Percentiles rank a stretch among this genome's conserved stretches.
phyloP scores from a whole-genome alignment of 768 basidiomycete genomes.

The Boletales sp. region DNA sequence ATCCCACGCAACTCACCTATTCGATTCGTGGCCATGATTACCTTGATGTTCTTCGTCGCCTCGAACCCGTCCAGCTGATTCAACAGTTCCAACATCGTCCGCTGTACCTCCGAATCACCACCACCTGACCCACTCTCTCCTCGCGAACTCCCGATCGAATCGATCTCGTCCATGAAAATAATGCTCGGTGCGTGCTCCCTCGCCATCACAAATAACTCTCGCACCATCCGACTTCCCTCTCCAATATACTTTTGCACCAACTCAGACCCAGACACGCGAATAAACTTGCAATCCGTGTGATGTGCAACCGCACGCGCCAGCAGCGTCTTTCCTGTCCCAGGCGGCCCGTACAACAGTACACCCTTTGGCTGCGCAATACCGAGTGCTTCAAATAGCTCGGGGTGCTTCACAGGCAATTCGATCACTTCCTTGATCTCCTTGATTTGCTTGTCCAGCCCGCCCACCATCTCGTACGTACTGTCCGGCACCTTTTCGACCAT shows the following conservation, averaged over 20 bases:
- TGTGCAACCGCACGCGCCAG: conserved; percentile 95
- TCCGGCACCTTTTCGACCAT: conserved; percentile 99
- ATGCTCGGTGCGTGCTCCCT: conserved; percentile 96
- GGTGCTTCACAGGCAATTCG: conserved; percentile 95
- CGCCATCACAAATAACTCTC: conserved; percentile 98
- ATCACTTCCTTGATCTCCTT: conserved; percentile 99
- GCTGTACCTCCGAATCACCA: conserved; percentile 86
- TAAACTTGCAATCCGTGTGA: conserved; percentile 97
- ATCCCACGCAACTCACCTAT: conserved; percentile 51
- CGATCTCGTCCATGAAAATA: conserved; percentile 99
- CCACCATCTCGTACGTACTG: conserved; percentile 99
- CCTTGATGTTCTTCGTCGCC: conserved; percentile 80
- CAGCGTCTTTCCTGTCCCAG: conserved; percentile 95
- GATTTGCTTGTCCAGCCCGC: conserved; percentile 95
- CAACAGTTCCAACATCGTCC: conserved; percentile 86
- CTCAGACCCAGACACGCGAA: conserved; percentile 91
- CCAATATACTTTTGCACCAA: conserved; percentile 98
- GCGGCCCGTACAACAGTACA: conserved; percentile 92
- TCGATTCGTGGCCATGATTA: conserved; percentile 97
- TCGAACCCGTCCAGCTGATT: conserved; percentile 91
- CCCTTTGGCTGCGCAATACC: conserved; percentile 98
- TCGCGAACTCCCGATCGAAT: conserved; percentile 91
- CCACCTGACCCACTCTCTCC: conserved; percentile 77
- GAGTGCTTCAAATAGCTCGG: conserved; percentile 92
- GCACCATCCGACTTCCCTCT: conserved; percentile 94